Base-by-base conservation (phyloP, 2,329 filamentous ascomycete species). In the Ceratocystis cacaofunesta region DNA sequence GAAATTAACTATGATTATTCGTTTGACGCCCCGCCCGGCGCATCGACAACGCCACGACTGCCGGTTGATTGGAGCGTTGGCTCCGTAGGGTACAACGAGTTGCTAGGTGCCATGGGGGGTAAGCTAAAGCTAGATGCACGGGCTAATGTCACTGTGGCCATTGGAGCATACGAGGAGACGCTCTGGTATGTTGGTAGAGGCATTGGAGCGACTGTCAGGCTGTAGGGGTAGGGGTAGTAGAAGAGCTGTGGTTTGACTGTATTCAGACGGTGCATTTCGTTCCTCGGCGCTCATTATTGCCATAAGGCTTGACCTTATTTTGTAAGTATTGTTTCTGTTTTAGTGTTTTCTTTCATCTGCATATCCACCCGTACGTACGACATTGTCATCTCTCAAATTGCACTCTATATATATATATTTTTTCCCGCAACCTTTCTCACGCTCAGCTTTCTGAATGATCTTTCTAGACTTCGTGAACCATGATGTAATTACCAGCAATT, bases 31-130 rank as follows among this genome's bases (percentile, higher is more conserved):
- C 86, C 87, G 0, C 90, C 92, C 0, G 90, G 91, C 0, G 73
- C 82, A 0, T 88, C 86, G 1, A 76, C 82, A 65, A 89, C 88
- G 0, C 92, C 92, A 0, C 82, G 82, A 66, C 73, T 99, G 52
- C 92, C 92, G 0, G 92, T 97, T 0, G 80, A 87, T 50, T 92
- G 92, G 87, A 85, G 84, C 43, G 72, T 90, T 19, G 85, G 84
- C 15, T 85, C 85, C 15, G 84, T 95, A 10, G 94, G 92, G 1
- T 95, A 92, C 70, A 90, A 90, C 50, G 89, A 89, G 63, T 79
- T 97, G 15, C 83, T 79, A 70, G 85, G 86, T 70, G 92, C 92
- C 10, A 74, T 97, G 0, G 92, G 92, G 0, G 92, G 92, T 0
- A 80, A 79, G 28, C 74, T 97, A 69, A 88, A 88, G 74, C 75